Evolutionary conservation across 2,329 filamentous ascomycete species (phyloP), one percentile per base, ranked within the genome.

Genomic region (Fusarium gaditjirri): DNA sequence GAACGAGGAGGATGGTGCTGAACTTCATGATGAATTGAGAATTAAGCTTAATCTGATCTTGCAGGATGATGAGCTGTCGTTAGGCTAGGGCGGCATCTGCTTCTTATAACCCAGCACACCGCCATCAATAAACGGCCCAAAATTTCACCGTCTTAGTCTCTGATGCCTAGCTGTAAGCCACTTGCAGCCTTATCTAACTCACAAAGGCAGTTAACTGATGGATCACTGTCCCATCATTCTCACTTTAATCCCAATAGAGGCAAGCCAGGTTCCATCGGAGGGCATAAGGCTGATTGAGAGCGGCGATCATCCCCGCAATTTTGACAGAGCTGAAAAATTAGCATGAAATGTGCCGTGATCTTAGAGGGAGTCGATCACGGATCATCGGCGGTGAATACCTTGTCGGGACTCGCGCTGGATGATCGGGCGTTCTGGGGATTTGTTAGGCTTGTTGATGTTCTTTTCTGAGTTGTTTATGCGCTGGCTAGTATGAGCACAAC

Each of bases 281-380:
- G 27, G 57, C 44, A 43, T 52, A 70, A 70, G 67, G 65, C 65
- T 70, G 65, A 70, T 33, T 43, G 1, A 12, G 12, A 52, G 39
- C 23, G 25, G 7, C 35, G 38, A 50, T 59, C 38, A 44, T 9
- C 67, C 50, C 59, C 58, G 61, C 42, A 41, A 23, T 41, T 49
- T 25, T 8, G 46, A 23, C 19, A 55, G 23, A 69, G 64, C 64
- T 69, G 64, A 69, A 54, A 57, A 66, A 19, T 46, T 63, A 55
- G 58, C 14, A 55, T 17, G 5, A 35, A 58, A 56, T 39, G 14
- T 49, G 38, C 63, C 42, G 44, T 10, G 19, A 11, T 29, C 13
- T 16, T 50, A 23, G 38, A 62, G 61, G 39, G 47, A 21, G 16
- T 4, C 3, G 43, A 47, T 38, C 27, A 52, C 65, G 60, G 65